These are phyloP conservation scores for Cordyceps cateniannulata DNA, from an alignment of 2,329 filamentous ascomycete species.

Conservation along the genomic window DNA sequence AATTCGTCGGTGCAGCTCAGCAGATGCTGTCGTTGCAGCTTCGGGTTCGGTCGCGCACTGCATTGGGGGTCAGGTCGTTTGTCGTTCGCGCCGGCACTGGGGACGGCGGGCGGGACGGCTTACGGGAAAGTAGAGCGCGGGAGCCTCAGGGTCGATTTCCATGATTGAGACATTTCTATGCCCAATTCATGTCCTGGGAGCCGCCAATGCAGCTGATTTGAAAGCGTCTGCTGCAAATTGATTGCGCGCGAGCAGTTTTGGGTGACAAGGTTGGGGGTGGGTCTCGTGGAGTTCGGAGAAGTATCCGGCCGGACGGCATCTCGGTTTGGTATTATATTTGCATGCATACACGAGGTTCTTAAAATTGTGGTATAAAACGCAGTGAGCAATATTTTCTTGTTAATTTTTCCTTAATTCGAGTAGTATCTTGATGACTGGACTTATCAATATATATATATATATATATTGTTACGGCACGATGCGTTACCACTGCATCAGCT, in stretches of 20 bases:
- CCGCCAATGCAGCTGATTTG: background rate
- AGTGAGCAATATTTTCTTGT: too few species aligned
- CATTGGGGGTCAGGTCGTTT: constrained; percentile 8
- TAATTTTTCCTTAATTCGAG: too few species aligned
- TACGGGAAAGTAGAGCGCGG: constrained; percentile 70
- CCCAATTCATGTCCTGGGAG: constrained; percentile 22
- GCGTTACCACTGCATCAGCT: too few species aligned
- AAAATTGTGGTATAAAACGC: too few species aligned
- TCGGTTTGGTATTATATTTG: too few species aligned
- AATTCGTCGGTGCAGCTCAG: constrained; percentile 77
- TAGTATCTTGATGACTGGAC: too few species aligned
- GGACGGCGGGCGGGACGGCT: constrained; percentile 21
- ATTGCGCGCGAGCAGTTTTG: background rate
- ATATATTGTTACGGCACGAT: too few species aligned
- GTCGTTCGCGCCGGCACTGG: background rate
- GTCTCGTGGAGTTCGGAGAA: background rate
- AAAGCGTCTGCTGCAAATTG: background rate
- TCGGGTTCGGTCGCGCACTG: constrained; percentile 47
- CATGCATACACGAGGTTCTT: too few species aligned
- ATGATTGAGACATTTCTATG: constrained; percentile 48
- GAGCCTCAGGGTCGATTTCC: constrained; percentile 68
- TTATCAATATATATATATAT: too few species aligned
- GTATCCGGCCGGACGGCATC: too few species aligned
- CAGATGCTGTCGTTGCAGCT: constrained; percentile 53
- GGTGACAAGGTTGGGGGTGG: background rate